phyloP scores from a whole-genome alignment of 345 rosid species.

The Ceriops zippeliana region DNA sequence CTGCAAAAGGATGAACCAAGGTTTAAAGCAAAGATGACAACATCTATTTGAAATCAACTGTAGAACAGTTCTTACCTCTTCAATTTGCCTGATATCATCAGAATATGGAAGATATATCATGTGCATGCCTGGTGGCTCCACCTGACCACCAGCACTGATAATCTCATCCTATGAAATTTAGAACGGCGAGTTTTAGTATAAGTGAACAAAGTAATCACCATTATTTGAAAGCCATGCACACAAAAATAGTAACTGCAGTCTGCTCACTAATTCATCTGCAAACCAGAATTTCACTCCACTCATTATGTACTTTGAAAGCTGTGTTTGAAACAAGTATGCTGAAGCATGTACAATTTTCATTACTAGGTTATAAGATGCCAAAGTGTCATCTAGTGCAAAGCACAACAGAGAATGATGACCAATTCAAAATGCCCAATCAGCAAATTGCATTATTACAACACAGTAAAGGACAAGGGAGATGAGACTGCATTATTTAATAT shows the following conservation, averaged over 20 bases:
- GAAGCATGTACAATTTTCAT: no score
- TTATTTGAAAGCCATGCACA: not conserved
- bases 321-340: no score
- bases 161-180: slow-evolving; percentile 67
- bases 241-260: not conserved
- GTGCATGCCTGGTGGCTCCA: slow-evolving; percentile 96
- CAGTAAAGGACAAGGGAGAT: no score
- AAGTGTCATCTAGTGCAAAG: no score
- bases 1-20: slow-evolving; percentile 42
- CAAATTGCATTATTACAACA: no score
- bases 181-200: not conserved
- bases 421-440: no score
- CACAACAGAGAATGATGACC: no score
- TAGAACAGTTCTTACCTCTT: slow-evolving; percentile 55
- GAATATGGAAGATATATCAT: slow-evolving; percentile 92
- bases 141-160: slow-evolving; percentile 60
- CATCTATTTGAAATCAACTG: slow-evolving; percentile 18
- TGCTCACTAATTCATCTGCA: no score
- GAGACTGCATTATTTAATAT: no score
- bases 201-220: not conserved
- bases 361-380: no score
- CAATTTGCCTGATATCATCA: slow-evolving; percentile 76
- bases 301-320: no score
- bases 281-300: no score
- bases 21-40: slow-evolving; percentile 17